Evolutionary conservation across 805 yeast genomes (phyloP).

Genomic region (Schwanniomyces pseudopolymorphus): DNA sequence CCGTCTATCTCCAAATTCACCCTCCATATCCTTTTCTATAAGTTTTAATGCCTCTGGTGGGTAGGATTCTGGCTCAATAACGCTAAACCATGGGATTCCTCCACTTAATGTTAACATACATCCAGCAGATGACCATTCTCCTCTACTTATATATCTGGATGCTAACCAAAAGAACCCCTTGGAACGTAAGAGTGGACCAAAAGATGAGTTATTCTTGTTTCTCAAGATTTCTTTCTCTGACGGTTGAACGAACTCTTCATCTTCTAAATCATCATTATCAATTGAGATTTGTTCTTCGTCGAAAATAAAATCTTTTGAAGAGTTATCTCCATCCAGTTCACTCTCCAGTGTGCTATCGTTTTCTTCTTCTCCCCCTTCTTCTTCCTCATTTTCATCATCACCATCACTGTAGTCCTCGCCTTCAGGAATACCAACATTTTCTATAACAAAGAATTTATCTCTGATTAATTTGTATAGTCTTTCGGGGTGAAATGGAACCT

Average conservation of each 20-base stretch:
- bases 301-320: neutral
- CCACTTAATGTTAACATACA: conserved; percentile 40
- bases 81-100: conserved; percentile 44
- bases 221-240: conserved; percentile 24
- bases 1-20: conserved; percentile 42
- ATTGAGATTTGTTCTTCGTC: conserved; percentile 9
- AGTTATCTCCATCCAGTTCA: conserved; percentile 7
- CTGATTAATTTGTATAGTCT: conserved; percentile 34
- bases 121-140: conserved; percentile 48
- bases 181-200: conserved; percentile 38
- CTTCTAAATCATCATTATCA: conserved; percentile 9
- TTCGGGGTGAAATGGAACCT: conserved; percentile 47
- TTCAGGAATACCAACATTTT: conserved; percentile 16
- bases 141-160: conserved; percentile 37
- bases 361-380: conserved; percentile 6
- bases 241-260: conserved; percentile 11
- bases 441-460: conserved; percentile 34
- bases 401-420: conserved; percentile 16
- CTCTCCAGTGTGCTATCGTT: too few species aligned
- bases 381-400: conserved; percentile 12
- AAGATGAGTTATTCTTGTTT: conserved; percentile 36
- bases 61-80: conserved; percentile 28
- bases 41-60: conserved; percentile 30
- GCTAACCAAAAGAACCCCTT: conserved; percentile 46
- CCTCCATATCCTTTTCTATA: conserved; percentile 36